These are phyloP conservation scores for Thozetella sp. DNA, from an alignment of 495 filamentous ascomycete genomes.

Conservation along the genomic window DNA sequence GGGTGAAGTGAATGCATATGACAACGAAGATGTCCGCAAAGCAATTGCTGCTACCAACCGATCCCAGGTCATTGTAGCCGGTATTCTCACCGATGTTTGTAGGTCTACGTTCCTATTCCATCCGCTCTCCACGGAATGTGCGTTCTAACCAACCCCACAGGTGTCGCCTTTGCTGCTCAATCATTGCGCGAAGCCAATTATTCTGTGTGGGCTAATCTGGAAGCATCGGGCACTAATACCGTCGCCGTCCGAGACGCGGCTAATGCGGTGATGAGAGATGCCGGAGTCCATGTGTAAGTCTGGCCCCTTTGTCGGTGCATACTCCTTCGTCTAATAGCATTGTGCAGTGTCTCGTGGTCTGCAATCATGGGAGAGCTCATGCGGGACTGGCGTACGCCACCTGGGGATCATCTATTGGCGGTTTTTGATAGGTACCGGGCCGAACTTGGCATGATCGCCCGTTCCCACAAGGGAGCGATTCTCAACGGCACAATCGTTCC, in stretches of 20 bases:
- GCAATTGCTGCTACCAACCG: background rate
- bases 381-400: background rate
- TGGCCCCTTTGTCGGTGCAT: too few species aligned
- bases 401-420: background rate
- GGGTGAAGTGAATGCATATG: background rate
- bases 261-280: background rate
- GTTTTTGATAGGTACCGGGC: background rate
- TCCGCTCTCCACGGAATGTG: background rate
- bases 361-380: slow-evolving; percentile 4
- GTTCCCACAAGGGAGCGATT: background rate
- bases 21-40: background rate
- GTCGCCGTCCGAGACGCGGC: background rate
- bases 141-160: background rate
- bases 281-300: background rate
- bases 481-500: background rate
- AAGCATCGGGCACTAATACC: background rate
- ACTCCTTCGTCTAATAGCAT: too few species aligned
- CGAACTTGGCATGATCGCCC: background rate
- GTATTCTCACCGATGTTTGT: background rate
- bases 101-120: background rate
- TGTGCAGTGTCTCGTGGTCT: background rate
- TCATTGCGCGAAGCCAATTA: background rate
- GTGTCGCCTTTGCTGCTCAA: background rate
- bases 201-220: background rate
- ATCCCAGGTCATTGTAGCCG: background rate